phyloP scores from a whole-genome alignment of 2,329 filamentous ascomycete genomes.

The Claviceps citrina region DNA sequence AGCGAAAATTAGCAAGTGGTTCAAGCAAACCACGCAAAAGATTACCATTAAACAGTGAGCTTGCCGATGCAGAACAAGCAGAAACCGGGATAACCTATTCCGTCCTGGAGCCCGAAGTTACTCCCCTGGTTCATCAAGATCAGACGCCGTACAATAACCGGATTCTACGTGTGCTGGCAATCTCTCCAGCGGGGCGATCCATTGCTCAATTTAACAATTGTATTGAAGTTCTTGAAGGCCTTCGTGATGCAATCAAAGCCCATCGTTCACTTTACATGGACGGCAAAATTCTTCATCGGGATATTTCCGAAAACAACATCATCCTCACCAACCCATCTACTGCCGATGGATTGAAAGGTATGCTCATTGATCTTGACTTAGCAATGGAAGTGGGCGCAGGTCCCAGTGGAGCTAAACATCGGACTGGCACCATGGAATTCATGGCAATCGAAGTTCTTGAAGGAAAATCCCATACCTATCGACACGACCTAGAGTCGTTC shows the following conservation, averaged over 20 bases:
- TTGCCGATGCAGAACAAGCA: too few species aligned
- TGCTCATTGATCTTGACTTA: slow-evolving; percentile 11
- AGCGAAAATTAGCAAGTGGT: too few species aligned
- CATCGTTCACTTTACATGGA: slow-evolving; percentile 3
- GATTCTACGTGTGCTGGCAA: slow-evolving; percentile 4
- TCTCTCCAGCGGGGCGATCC: slow-evolving; percentile 6
- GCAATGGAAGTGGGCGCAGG: slow-evolving; percentile 9
- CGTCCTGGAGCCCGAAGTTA: too few species aligned
- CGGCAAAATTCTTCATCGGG: slow-evolving; percentile 4
- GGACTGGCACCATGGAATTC: slow-evolving; percentile 17
- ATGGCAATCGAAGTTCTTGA: slow-evolving; percentile 21
- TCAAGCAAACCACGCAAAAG: too few species aligned
- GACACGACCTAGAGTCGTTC: slow-evolving; percentile 7
- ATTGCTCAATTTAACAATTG: slow-evolving; percentile 3
- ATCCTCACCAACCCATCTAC: slow-evolving; percentile 2
- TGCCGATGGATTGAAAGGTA: slow-evolving; percentile 12
- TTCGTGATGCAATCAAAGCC: slow-evolving; percentile 5
- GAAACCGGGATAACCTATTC: slow-evolving; percentile 6
- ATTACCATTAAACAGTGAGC: too few species aligned
- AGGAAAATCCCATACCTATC: slow-evolving; percentile 13
- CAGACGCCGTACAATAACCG: slow-evolving; percentile 7
- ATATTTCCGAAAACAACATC: slow-evolving; percentile 4
- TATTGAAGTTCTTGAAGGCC: neutral
- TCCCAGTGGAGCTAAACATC: slow-evolving; percentile 12
- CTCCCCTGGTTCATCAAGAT: too few species aligned